These are phyloP conservation scores for Pelargonium cotyledonis DNA, from an alignment of 441 rosid species.

Conservation along the genomic window DNA sequence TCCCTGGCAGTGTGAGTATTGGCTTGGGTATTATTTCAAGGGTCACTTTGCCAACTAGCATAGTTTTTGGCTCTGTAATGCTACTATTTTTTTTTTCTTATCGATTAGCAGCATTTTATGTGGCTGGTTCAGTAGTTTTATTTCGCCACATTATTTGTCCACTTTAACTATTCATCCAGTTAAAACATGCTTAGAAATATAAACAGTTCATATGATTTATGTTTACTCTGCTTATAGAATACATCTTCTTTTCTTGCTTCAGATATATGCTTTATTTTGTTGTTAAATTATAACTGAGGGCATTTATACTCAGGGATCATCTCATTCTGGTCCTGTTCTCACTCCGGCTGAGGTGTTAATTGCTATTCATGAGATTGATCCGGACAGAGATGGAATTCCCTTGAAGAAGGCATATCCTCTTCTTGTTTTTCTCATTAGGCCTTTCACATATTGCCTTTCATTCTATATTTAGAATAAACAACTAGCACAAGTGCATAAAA, in stretches of 20 bases:
- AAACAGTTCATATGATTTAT: not conserved
- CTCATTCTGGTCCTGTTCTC: conserved; percentile 62
- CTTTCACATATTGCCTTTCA: conserved; percentile 11
- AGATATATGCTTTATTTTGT: conserved; percentile 18
- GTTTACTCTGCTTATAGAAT: conserved; percentile 1
- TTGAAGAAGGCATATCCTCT: conserved; percentile 61
- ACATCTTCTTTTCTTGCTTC: conserved; percentile 10
- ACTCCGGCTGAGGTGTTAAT: conserved; percentile 83
- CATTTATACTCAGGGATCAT: conserved; percentile 52
- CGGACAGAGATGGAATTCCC: conserved; percentile 83
- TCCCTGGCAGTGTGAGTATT: not conserved
- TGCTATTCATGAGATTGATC: conserved; percentile 93
- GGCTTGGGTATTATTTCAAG: not conserved
- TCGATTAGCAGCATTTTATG: not conserved
- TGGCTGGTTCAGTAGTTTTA: not conserved
- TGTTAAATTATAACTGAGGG: conserved; percentile 14
- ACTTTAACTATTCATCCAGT: not conserved
- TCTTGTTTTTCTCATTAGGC: conserved; percentile 4
- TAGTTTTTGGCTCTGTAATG: not conserved
- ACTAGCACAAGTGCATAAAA: conserved; percentile 15
- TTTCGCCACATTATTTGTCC: not conserved
- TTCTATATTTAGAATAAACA: conserved; percentile 4
- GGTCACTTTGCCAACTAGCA: not conserved
- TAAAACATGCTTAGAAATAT: not conserved
- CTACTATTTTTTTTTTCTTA: too few species aligned